Conservation (phyloP, 352 stramenopile species). For the Elongisporangium anandrum region DNA sequence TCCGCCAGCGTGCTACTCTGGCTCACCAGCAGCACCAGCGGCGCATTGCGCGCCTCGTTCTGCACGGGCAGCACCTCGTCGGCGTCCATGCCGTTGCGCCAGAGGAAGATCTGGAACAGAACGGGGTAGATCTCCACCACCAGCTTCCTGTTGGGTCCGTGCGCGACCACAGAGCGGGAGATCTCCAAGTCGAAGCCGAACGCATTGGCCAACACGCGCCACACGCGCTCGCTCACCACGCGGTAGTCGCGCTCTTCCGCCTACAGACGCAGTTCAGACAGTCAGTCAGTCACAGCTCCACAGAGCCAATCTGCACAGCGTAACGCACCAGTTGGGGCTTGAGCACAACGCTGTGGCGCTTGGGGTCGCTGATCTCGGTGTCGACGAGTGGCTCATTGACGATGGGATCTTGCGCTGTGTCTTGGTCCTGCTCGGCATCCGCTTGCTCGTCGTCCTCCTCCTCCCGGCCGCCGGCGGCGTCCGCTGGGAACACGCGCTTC, state of each 20-base stretch:
- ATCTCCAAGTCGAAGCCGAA: conserved; percentile 78
- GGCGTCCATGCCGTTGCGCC: conserved; percentile 25
- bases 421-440: conserved; percentile 8
- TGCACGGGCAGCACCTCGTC: neutral
- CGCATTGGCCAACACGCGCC: conserved; percentile 54
- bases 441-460: conserved; percentile 5
- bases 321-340: conserved; percentile 44
- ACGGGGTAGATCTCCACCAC: conserved; percentile 70
- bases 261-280: conserved; percentile 12
- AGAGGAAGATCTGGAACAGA: conserved; percentile 61
- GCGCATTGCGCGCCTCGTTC: conserved; percentile 19
- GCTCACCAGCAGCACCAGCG: conserved; percentile 37
- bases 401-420: conserved; percentile 15
- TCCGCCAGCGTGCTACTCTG: conserved; percentile 32
- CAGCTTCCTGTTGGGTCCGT: conserved; percentile 28
- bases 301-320: neutral
- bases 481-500: conserved; percentile 24
- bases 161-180: conserved; percentile 43
- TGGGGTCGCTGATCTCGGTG: conserved; percentile 27
- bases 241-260: conserved; percentile 62
- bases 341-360: conserved; percentile 45
- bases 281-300: neutral
- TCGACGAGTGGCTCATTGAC: conserved; percentile 54
- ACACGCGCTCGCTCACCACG: conserved; percentile 66
- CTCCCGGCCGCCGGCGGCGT: neutral